Evolutionary conservation across 2,329 filamentous ascomycete genomes (phyloP), one percentile per base, ranked within the genome.

Genomic region (Fusarium hainanense): DNA sequence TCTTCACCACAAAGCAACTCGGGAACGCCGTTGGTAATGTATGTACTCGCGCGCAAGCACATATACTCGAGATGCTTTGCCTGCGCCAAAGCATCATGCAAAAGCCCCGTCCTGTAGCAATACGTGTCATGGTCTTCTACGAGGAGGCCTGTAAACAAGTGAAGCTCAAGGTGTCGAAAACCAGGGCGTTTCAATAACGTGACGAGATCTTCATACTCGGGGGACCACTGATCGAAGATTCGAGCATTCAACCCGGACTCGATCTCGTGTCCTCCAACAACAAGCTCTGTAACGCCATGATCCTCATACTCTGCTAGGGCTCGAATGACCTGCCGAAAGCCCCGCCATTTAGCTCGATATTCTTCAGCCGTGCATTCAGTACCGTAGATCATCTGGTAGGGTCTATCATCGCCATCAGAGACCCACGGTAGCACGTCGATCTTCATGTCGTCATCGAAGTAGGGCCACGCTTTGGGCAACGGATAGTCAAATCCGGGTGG

Each of bases 1-100:
- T 27, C 23, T 27, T 46, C 43, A 25, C n/a, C n/a, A n/a, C n/a
- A n/a, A n/a, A 46, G 23, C 14, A 25, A 5, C 23, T 46, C 21
- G 0, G 43, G 43, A 12, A 27, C 16, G 0, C 43, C 9, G 1
- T n/a, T 4, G 0, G 0, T 11, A 3, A 27, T 46, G 7, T 27
- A 11, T 3, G 43, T 9, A 11, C 6, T 46, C 23, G 16, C 6
- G 7, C 20, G 20, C 28, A 49, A 18, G 20, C 8, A 3, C 4
- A 49, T 3, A 13, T 18, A 34, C 20, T 49, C 47, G 3, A 49
- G 13, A 34, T 34, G 20, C 2, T 34, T 34, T 10, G 47, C 11
- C 8, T 49, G 47, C 1, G 28, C 7, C 1, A 34, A n/a, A 23
- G 25, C 50, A 43, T 40, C 32, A 51, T 27, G 21, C 9, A 51